These are phyloP conservation scores for Heliamphora pulchella DNA, from an alignment of 179 eudicot species.

Conservation along the genomic window DNA sequence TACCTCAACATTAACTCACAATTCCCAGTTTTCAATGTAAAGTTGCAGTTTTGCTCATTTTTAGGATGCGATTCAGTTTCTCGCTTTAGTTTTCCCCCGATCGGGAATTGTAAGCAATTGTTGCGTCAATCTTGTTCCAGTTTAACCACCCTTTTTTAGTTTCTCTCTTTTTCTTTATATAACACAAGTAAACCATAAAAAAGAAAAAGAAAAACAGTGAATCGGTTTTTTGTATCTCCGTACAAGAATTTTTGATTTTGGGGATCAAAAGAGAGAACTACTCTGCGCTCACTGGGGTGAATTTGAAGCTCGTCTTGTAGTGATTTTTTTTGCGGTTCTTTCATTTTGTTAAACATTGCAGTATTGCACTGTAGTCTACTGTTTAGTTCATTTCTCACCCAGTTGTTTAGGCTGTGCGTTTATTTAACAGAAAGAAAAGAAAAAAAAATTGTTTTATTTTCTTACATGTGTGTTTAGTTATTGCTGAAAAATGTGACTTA, in stretches of 20 bases:
- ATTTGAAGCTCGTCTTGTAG: too few relatives aligned
- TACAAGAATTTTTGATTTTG: neutral
- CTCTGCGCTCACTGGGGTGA: too few relatives aligned
- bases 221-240: neutral
- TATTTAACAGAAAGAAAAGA: too few relatives aligned
- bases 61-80: conserved; percentile 15
- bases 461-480: too few relatives aligned
- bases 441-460: too few relatives aligned
- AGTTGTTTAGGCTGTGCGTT: too few relatives aligned
- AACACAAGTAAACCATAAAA: neutral
- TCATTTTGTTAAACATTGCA: too few relatives aligned
- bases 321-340: too few relatives aligned
- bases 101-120: conserved; percentile 20
- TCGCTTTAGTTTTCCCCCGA: conserved; percentile 10
- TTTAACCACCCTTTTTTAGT: neutral
- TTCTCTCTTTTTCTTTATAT: neutral
- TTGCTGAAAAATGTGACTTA: too few relatives aligned
- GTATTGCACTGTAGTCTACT: too few relatives aligned
- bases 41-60: conserved; percentile 18
- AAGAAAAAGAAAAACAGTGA: neutral
- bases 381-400: too few relatives aligned
- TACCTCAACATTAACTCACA: conserved; percentile 37
- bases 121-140: conserved; percentile 6
- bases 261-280: neutral
- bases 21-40: conserved; percentile 23